Base-by-base conservation (phyloP, 2,329 filamentous ascomycete genomes). In the Trichoderma sp. region DNA sequence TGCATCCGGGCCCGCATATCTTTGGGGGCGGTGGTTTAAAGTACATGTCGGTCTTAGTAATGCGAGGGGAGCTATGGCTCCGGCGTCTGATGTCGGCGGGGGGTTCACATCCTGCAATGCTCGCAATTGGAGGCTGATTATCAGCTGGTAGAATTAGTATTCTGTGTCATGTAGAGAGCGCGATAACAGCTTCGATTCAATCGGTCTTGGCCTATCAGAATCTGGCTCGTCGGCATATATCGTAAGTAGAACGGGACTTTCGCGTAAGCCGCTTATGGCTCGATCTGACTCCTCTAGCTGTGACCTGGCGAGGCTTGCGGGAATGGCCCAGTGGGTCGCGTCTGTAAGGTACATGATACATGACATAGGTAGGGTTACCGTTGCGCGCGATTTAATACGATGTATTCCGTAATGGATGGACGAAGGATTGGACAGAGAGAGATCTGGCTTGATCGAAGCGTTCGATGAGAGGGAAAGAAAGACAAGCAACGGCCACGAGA, bases 281-380 rank as follows among this genome's bases (percentile, higher is more conserved):
- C 8, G 31, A 27, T 59, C 40, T 59, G 14, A 35, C 55, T 49
- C 29, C 24, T 58, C 40, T n/a, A 11, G 24, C 55, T 40, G 27
- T 52, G 63, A 14, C 31, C 35, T 67, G 61, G 33, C 19, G 63
- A 67, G 63, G 63, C 40, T 67, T 59, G 55, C 29, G 55, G 31
- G 29, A 52, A 24, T 53, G 29, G 31, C 43, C 19, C 60, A 52
- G 43, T 57, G 55, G 63, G 63, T 52, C 40, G 61, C 14, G 16
- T 43, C 21, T 33, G 29, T 5, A 37, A 63, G 21, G 35, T 53
- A 14, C 19, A 43, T n/a, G 27, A 27, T 56, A 31, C 29, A 31
- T 47, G 7, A n/a, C 19, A 35, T 35, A 49, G 11, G 47, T 24
- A 49, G n/a, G 19, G 43, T 24, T 21, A 49, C 11, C 1, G 53